Conservation (phyloP, 2,329 filamentous ascomycete genomes). For the Mycocentrospora acerina region DNA sequence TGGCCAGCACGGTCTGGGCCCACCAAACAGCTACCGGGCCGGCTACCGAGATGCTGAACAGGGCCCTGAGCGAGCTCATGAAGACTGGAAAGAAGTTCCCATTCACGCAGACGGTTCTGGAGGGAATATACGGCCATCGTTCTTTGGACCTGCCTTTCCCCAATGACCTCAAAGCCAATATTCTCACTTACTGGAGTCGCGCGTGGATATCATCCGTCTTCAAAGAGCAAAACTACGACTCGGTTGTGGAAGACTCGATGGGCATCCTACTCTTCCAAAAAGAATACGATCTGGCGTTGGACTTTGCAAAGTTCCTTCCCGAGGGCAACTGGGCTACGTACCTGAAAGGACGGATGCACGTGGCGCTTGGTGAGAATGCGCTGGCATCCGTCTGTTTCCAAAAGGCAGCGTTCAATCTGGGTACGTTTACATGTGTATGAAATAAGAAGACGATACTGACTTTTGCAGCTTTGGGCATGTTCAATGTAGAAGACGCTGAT, state of each 20-base stretch:
- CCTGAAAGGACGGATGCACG: slow-evolving; percentile 76
- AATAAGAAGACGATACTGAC: slow-evolving; percentile 14
- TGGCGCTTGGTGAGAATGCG: slow-evolving; percentile 72
- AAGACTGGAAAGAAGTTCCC: slow-evolving; percentile 30
- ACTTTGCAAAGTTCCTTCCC: slow-evolving; percentile 67
- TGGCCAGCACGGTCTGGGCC: slow-evolving; percentile 37
- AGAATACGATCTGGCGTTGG: slow-evolving; percentile 54
- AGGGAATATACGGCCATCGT: slow-evolving; percentile 34
- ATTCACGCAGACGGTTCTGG: slow-evolving; percentile 40
- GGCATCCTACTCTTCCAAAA: slow-evolving; percentile 47
- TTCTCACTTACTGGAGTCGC: slow-evolving; percentile 50
- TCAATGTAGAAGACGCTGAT: slow-evolving; percentile 42
- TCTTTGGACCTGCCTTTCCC: slow-evolving; percentile 37
- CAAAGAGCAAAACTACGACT: slow-evolving; percentile 38
- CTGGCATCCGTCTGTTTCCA: slow-evolving; percentile 75
- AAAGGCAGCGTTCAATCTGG: slow-evolving; percentile 78
- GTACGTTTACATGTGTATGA: slow-evolving; percentile 52
- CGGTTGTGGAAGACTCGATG: slow-evolving; percentile 46
- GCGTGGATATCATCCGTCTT: slow-evolving; percentile 47
- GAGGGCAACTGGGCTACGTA: slow-evolving; percentile 67
- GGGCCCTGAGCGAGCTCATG: slow-evolving; percentile 24
- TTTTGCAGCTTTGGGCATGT: slow-evolving; percentile 33
- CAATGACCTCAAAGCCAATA: slow-evolving; percentile 23
- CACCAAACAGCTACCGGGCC: slow-evolving; percentile 31
- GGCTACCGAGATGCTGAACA: slow-evolving; percentile 27